Evolutionary conservation across 2,329 filamentous ascomycete genomes (phyloP).

Genomic region (Penicillium sp.): DNA sequence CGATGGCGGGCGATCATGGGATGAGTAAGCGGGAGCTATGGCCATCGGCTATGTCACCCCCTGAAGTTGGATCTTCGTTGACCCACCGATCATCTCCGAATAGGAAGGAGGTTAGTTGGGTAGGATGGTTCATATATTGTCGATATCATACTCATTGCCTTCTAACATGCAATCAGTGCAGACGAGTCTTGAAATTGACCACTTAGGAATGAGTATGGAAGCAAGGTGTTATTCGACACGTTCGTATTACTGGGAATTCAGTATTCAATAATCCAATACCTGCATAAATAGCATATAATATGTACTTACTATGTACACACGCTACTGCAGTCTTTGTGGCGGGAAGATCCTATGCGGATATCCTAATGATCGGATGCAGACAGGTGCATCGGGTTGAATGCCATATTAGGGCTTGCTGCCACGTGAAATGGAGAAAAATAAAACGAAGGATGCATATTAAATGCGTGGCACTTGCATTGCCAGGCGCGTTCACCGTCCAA

Average conservation of each 20-base stretch:
- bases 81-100: conserved; percentile 16
- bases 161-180: background rate
- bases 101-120: conserved; percentile 23
- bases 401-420: conserved; percentile 22
- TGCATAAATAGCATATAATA: background rate
- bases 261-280: background rate
- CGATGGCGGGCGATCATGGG: conserved; percentile 9
- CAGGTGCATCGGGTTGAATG: conserved; percentile 28
- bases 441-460: background rate
- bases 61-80: conserved; percentile 10
- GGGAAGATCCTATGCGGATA: conserved; percentile 9
- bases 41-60: conserved; percentile 24
- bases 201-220: background rate
- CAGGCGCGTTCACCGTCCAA: background rate
- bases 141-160: background rate
- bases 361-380: conserved; percentile 2
- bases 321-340: conserved; percentile 3
- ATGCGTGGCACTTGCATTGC: background rate
- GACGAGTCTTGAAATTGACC: background rate
- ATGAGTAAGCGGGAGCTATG: conserved; percentile 25
- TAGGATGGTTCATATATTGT: background rate
- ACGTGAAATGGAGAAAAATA: conserved; percentile 3
- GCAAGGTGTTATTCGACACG: background rate
- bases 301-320: background rate
- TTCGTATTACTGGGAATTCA: background rate